phyloP scores from a whole-genome alignment of 495 filamentous ascomycete genomes.

The Lichina pygmaea region DNA sequence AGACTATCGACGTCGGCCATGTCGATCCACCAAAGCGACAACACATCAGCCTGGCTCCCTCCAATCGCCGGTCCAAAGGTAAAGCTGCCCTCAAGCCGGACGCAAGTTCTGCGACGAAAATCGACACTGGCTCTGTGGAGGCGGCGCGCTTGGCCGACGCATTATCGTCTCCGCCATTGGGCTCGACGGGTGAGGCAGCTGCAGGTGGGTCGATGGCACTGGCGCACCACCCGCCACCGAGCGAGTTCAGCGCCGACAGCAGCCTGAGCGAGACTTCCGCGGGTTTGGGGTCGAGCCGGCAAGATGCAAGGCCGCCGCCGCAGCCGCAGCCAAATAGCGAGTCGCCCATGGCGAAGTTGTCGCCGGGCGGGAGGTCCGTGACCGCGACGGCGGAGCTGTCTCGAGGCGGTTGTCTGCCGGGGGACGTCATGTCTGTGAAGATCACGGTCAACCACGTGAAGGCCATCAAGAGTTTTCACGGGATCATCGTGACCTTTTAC shows the following conservation, averaged over 20 bases:
- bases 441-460: conserved; percentile 68
- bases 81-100: conserved; percentile 4
- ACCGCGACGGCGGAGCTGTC: conserved; percentile 64
- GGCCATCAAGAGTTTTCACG: conserved; percentile 64
- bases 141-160: too few relatives aligned
- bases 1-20: conserved; percentile 32
- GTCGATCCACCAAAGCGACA: conserved; percentile 30
- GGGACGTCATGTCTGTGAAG: conserved; percentile 55
- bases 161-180: too few relatives aligned
- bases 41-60: conserved; percentile 58
- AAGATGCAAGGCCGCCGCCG: conserved; percentile 5
- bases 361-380: conserved; percentile 35
- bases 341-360: conserved; percentile 16
- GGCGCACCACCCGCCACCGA: conserved; percentile 19
- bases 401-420: conserved; percentile 62
- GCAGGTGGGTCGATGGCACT: background rate
- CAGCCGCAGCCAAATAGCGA: conserved; percentile 11
- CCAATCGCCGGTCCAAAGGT: conserved; percentile 25
- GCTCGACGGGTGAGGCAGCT: background rate
- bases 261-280: conserved; percentile 29
- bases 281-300: conserved; percentile 17
- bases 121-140: too few relatives aligned
- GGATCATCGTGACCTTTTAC: conserved; percentile 80
- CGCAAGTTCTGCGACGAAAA: background rate
- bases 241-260: conserved; percentile 37